phyloP scores from a whole-genome alignment of 208 protist species.

The Acanthamoeba culbertsoni region DNA sequence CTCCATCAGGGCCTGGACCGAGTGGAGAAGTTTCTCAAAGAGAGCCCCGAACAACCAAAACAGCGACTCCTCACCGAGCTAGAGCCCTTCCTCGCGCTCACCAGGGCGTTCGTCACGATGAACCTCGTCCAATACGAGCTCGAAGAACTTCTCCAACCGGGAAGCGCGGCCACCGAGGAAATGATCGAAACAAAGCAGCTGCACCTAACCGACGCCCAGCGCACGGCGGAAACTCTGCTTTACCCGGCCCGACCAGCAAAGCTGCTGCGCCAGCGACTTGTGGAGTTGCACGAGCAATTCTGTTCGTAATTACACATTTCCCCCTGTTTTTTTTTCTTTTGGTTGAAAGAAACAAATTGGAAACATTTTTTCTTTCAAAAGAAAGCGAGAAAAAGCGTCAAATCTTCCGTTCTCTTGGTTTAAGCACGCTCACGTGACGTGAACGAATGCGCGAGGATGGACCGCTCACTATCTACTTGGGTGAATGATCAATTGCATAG shows the following conservation, averaged over 20 bases:
- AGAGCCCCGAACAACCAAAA: not conserved
- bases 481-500: slow-evolving; percentile 65
- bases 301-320: too few species aligned
- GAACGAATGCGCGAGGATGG: too few species aligned
- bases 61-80: not conserved
- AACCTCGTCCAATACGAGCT: not conserved
- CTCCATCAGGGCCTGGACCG: not conserved
- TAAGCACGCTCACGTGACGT: too few species aligned
- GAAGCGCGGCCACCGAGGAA: not conserved
- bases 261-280: not conserved
- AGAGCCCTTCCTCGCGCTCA: not conserved
- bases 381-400: too few species aligned
- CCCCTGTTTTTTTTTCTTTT: too few species aligned
- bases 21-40: not conserved
- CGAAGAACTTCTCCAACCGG: not conserved
- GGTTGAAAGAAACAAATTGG: too few species aligned
- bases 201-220: not conserved
- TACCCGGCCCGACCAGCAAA: not conserved
- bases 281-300: not conserved
- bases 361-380: too few species aligned
- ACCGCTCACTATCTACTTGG: slow-evolving; percentile 50
- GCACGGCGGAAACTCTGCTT: not conserved
- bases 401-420: too few species aligned
- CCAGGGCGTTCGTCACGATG: not conserved
- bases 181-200: not conserved